Conservation (phyloP, 2,329 filamentous ascomycete genomes). For the Pyrenophora teres region DNA sequence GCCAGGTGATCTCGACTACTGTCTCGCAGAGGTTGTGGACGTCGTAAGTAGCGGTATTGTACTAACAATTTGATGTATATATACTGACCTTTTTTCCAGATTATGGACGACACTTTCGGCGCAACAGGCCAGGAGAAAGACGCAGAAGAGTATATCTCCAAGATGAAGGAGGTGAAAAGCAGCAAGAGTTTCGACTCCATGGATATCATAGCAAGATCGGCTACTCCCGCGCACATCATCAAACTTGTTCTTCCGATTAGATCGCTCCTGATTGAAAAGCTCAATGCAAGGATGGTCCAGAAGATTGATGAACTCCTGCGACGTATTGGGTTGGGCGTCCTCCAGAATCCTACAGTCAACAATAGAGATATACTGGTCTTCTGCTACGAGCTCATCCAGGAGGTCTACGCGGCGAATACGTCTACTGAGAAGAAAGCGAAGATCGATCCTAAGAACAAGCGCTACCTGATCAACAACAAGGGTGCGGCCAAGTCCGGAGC, state of each 20-base stretch:
- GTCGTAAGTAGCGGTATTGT: constrained; percentile 54
- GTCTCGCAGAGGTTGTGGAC: constrained; percentile 74
- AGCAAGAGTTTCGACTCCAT: constrained; percentile 98
- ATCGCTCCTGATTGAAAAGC: constrained; percentile 77
- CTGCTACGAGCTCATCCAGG: constrained; percentile 91
- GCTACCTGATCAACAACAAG: constrained; percentile 78
- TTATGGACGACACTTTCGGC: constrained; percentile 98
- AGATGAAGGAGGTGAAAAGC: constrained; percentile 97
- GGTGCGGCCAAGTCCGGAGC: constrained; percentile 75
- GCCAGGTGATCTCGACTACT: constrained; percentile 88
- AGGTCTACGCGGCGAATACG: constrained; percentile 72
- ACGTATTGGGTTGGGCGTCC: constrained; percentile 79
- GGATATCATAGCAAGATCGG: constrained; percentile 84
- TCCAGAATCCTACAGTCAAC: constrained; percentile 79
- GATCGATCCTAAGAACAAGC: constrained; percentile 57
- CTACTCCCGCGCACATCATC: constrained; percentile 74
- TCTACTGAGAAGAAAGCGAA: constrained; percentile 41
- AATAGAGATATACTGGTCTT: constrained; percentile 87
- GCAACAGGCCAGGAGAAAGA: constrained; percentile 93
- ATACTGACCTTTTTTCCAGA: background rate
- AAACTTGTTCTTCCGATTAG: constrained; percentile 79
- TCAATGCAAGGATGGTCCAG: constrained; percentile 79
- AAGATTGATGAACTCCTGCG: constrained; percentile 90
- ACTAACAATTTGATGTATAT: background rate
- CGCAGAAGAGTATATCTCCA: constrained; percentile 89